These are phyloP conservation scores for Linderina pennispora DNA, from an alignment of 192 early-diverging fungal species.

Conservation along the genomic window DNA sequence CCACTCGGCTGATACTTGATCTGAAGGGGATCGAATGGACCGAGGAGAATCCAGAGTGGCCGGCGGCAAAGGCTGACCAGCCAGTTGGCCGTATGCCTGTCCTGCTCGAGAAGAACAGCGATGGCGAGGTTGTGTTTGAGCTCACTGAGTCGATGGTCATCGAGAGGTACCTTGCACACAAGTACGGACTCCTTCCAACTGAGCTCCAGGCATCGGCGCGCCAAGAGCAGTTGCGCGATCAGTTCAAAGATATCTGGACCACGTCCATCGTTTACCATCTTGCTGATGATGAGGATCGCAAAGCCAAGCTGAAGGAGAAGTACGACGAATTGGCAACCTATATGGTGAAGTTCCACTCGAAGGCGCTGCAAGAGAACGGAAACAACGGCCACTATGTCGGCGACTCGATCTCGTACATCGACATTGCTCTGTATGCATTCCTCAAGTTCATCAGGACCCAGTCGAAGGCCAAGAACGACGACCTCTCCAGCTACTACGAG, in stretches of 20 bases:
- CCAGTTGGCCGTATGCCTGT: slow-evolving; percentile 48
- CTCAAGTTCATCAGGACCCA: slow-evolving; percentile 5
- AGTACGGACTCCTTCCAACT: slow-evolving; percentile 30
- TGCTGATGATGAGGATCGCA: background rate
- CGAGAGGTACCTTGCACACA: slow-evolving; percentile 47
- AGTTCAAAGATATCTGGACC: slow-evolving; percentile 2
- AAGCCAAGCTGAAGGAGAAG: slow-evolving; percentile 12
- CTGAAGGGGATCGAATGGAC: slow-evolving; percentile 29
- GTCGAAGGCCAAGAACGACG: background rate
- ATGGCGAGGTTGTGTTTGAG: slow-evolving; percentile 13
- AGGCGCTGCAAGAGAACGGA: slow-evolving; percentile 42
- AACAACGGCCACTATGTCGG: slow-evolving; percentile 46
- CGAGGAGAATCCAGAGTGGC: slow-evolving; percentile 43
- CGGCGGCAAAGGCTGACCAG: slow-evolving; percentile 27
- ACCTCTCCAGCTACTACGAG: background rate
- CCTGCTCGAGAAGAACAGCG: slow-evolving; percentile 31
- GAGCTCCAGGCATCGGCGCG: slow-evolving; percentile 21
- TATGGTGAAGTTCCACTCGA: slow-evolving; percentile 22
- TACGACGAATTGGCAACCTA: slow-evolving; percentile 5
- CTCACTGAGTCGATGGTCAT: slow-evolving; percentile 45
- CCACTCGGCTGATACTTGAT: slow-evolving; percentile 32
- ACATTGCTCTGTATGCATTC: slow-evolving; percentile 20
- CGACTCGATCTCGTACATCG: slow-evolving; percentile 25
- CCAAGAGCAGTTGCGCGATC: slow-evolving; percentile 26
- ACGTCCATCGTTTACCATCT: background rate